Base-by-base conservation (phyloP, 2,329 filamentous ascomycete species). In the Chrysoporthe cubensis region DNA sequence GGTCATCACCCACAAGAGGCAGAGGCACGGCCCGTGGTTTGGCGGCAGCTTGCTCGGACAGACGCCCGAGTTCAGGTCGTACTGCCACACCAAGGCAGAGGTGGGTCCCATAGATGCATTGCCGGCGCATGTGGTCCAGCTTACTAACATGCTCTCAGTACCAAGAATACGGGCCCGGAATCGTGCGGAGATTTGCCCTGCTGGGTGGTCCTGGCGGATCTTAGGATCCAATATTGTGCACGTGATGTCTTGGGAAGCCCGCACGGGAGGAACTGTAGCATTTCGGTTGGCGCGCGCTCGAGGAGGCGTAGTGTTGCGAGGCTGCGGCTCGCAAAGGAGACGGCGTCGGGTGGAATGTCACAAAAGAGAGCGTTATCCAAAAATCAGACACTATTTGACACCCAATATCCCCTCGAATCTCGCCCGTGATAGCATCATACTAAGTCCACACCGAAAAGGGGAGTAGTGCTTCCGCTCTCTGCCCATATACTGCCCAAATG, bases 21-120 rank as follows among this genome's bases (percentile, higher is more conserved):
- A 99, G 86, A 87, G 95, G 77, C 95, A 99, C 78, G 96, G 96
- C 21, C 96, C 96, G 43, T 99, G 96, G 96, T 99, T 99, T 78
- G 96, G 96, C 79, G 96, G 96, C 74, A 97, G 93, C 82, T 85
- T 99, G 81, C 85, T 99, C 70, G 96, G 95, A 66, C 95, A 98
- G 84, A 99, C 96, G 7, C 95, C 96, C 4, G 96, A 99, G 81
- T 99, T 99, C 86, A 89, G 93, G 79, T 97, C 94, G 77, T 99
- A 98, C 83, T 99, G 96, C 84, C 96, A 99, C 81, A 99, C 92
- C 67, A 96, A 96, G 84, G 89, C 88, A 42, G 88, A 90, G 84
- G 87, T 88, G 76, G 73, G 59, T 37, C 8, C 11, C 16, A 0
- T 16, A 11, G 40, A 34, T 61, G 5, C 9, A 2, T 18, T 26